Evolutionary conservation across 176 grass and related monocot genomes (phyloP).

Genomic region (Tuctoria greenei): DNA sequence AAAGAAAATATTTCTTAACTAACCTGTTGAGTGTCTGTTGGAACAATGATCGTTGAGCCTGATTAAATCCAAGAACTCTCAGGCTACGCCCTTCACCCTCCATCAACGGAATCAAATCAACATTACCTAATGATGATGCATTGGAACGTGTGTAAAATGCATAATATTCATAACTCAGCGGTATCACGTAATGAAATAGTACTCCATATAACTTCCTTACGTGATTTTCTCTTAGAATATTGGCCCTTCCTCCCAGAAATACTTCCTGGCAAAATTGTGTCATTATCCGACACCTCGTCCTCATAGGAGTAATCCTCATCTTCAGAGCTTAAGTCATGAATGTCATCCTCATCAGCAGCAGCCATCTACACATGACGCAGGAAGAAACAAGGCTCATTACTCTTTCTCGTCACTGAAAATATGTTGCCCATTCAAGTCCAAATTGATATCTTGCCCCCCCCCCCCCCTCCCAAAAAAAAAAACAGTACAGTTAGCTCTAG

Average conservation of each 20-base stretch:
- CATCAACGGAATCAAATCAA: constrained; percentile 85
- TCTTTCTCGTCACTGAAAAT: constrained; percentile 24
- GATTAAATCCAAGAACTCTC: constrained; percentile 93
- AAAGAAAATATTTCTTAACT: constrained; percentile 22
- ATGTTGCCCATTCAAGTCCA: too few species aligned
- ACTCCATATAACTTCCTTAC: constrained; percentile 49
- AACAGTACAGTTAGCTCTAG: constrained; percentile 24
- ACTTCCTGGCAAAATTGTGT: constrained; percentile 59
- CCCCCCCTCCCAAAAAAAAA: not conserved
- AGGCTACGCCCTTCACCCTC: constrained; percentile 84
- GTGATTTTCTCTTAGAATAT: constrained; percentile 85
- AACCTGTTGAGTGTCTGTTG: constrained; percentile 87
- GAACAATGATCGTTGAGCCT: constrained; percentile 73
- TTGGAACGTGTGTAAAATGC: constrained; percentile 30
- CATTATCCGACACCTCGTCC: constrained; percentile 82
- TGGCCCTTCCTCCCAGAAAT: constrained; percentile 55
- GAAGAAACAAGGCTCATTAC: constrained; percentile 14
- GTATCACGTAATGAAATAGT: constrained; percentile 4
- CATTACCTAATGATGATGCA: constrained; percentile 47
- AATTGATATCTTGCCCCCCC: not conserved
- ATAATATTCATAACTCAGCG: constrained; percentile 28
- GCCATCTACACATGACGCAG: constrained; percentile 67
- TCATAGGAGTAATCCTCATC: constrained; percentile 93
- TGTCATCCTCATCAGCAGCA: constrained; percentile 82
- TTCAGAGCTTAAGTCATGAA: constrained; percentile 82